Base-by-base conservation (phyloP, 495 filamentous ascomycete species). In the Echria macrotheca region DNA sequence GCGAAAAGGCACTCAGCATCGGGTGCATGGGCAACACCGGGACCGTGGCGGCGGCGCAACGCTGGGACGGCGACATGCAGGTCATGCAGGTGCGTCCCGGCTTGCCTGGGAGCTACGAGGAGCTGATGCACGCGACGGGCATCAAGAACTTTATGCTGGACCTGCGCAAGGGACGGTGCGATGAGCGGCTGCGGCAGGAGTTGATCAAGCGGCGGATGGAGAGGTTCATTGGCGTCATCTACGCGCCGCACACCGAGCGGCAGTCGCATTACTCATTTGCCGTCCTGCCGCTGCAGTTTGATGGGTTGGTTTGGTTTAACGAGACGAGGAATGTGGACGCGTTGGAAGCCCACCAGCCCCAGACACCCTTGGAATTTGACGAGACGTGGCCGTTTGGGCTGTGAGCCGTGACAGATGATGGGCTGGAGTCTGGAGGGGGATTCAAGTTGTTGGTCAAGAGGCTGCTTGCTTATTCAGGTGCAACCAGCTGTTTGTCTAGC, bases 201-300 rank as follows among this genome's bases (percentile, higher is more conserved):
- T 51, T 81, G 38, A 65, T 60, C 52, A 53, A 60, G 41, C 62
- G 58, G 22, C 55, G 72, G 14, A 58, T 78, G 5, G 65, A 81
- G 63, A 56, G 79, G 5, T 81, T 79, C 44, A 81, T 82, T 26
- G 79, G 79, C 1, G 78, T 81, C 9, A 77, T 82, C n/a, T 82
- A 81, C 55, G 61, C 70, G 3, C 79, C 78, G 5, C 68, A 72
- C 11, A 78, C 77, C 0, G 79, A 82, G 57, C 60, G 66, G 8
- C 44, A 70, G 40, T 78, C 74, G 19, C 78, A 81, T 55, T 82
- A 82, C 56, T 77, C 74, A 19, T 60, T 68, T 31, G 73, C 77
- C 0, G 64, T 72, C 22, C 53, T 82, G 40, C 73, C 76, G 28
- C 64, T 77, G 47, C 78, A 82, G 63, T 72, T 80, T 41, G 78